Conservation (phyloP, 352 stramenopile genomes). For the Sclerospora graminicola region DNA sequence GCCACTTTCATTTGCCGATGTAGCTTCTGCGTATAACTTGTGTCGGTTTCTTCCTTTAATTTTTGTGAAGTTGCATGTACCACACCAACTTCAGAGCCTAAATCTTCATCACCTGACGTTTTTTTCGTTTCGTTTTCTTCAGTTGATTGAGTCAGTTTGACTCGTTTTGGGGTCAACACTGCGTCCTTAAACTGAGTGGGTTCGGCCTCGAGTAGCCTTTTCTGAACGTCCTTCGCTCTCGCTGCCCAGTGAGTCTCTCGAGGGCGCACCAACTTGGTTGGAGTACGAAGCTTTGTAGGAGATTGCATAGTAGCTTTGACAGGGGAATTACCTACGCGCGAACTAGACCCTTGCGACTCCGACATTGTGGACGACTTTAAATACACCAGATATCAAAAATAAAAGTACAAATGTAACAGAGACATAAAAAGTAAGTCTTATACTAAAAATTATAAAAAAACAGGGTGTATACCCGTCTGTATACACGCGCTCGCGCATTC, state of each 20-base stretch:
- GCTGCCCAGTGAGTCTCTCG: conserved; percentile 6
- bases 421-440: no score
- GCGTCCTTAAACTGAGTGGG: not conserved
- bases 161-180: conserved; percentile 9
- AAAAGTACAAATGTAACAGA: no score
- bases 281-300: conserved; percentile 15
- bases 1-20: conserved; percentile 26
- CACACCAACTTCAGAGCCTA: no score
- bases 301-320: conserved; percentile 8
- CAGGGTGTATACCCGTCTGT: no score
- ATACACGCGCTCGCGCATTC: no score
- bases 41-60: conserved; percentile 5
- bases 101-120: not conserved
- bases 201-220: conserved; percentile 12
- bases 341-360: no score
- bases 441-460: no score
- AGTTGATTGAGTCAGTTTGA: conserved; percentile 2
- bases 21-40: conserved; percentile 9
- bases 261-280: conserved; percentile 13
- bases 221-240: conserved; percentile 14
- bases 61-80: conserved; percentile 1
- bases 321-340: no score
- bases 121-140: not conserved
- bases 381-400: no score
- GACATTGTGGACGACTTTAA: no score